These are phyloP conservation scores for Calonectria pseudoturangicola DNA, from an alignment of 2,329 filamentous ascomycete genomes.

Conservation along the genomic window DNA sequence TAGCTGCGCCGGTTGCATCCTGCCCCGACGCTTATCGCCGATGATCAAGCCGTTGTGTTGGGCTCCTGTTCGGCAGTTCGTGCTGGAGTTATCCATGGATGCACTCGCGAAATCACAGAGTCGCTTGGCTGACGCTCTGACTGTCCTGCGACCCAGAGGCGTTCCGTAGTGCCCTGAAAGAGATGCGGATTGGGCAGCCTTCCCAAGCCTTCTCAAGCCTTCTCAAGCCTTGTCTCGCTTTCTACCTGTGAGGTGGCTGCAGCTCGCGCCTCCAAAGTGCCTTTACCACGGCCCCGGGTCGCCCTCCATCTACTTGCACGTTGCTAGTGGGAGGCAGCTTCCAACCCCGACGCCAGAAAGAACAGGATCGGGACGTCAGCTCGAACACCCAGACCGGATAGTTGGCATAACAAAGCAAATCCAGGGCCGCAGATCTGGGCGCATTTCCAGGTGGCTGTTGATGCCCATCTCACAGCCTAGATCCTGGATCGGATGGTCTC, in stretches of 20 bases:
- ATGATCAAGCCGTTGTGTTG: constrained; percentile 20
- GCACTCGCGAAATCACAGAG: constrained; percentile 23
- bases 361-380: constrained; percentile 29
- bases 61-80: constrained; percentile 28
- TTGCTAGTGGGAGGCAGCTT: constrained; percentile 35
- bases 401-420: constrained; percentile 34
- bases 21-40: constrained; percentile 30
- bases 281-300: constrained; percentile 49
- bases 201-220: constrained; percentile 34
- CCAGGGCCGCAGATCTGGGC: constrained; percentile 39
- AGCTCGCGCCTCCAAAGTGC: constrained; percentile 41
- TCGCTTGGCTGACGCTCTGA: constrained; percentile 36
- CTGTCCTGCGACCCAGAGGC: constrained; percentile 36
- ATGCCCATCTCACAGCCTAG: constrained; percentile 46
- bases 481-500: constrained; percentile 46
- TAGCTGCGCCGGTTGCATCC: constrained; percentile 5
- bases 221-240: constrained; percentile 35
- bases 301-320: constrained; percentile 38
- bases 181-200: constrained; percentile 33
- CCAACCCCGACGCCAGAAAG: constrained; percentile 26
- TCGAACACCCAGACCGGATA: constrained; percentile 34
- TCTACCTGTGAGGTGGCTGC: constrained; percentile 44
- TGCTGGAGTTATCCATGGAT: constrained; percentile 31
- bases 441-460: constrained; percentile 32
- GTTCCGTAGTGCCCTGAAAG: constrained; percentile 40